Evolutionary conservation across 1,284 basidiomycete species (phyloP).

Genomic region (Moesziomyces antarcticus): DNA sequence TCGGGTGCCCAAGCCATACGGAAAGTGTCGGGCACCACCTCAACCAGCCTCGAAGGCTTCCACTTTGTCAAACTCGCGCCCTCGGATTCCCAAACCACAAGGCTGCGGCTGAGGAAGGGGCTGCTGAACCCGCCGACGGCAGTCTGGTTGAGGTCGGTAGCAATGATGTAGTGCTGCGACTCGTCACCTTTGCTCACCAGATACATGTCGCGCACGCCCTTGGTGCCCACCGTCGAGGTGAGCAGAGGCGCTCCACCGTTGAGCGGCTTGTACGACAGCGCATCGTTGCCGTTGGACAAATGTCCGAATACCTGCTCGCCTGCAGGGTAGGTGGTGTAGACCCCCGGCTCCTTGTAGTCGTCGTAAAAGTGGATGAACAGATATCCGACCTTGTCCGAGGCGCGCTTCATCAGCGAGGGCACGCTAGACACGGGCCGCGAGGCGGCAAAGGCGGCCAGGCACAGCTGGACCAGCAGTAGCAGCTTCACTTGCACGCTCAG

Average conservation of each 20-base stretch:
- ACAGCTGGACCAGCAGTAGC: constrained; percentile 11
- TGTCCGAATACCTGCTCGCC: constrained; percentile 35
- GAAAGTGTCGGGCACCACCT: constrained; percentile 25
- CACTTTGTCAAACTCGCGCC: constrained; percentile 28
- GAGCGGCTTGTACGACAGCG: constrained; percentile 26
- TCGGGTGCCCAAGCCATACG: constrained; percentile 32
- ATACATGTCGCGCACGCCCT: constrained; percentile 36
- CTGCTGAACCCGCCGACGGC: constrained; percentile 22
- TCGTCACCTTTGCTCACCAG: constrained; percentile 28
- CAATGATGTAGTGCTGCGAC: constrained; percentile 33
- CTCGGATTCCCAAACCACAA: constrained; percentile 29
- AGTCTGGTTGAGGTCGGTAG: constrained; percentile 39
- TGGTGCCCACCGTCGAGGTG: constrained; percentile 21
- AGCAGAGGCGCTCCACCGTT: constrained; percentile 32
- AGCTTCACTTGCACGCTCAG: constrained; percentile 6
- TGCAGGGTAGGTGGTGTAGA: constrained; percentile 26
- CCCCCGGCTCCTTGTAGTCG: constrained; percentile 15
- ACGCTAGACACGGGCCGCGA: constrained; percentile 1
- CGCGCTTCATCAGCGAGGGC: constrained; percentile 8
- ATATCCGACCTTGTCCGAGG: constrained; percentile 29
- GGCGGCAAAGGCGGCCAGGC: constrained; percentile 3
- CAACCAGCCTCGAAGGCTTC: constrained; percentile 10
- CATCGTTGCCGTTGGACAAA: constrained; percentile 21
- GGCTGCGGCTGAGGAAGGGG: constrained; percentile 17
- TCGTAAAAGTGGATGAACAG: constrained; percentile 35